A percentile compares a stretch with the other conserved stretches of the same genome.
Evolutionary conservation across 1,284 basidiomycete genomes (phyloP).

Genomic region (Irpex lacteus): DNA sequence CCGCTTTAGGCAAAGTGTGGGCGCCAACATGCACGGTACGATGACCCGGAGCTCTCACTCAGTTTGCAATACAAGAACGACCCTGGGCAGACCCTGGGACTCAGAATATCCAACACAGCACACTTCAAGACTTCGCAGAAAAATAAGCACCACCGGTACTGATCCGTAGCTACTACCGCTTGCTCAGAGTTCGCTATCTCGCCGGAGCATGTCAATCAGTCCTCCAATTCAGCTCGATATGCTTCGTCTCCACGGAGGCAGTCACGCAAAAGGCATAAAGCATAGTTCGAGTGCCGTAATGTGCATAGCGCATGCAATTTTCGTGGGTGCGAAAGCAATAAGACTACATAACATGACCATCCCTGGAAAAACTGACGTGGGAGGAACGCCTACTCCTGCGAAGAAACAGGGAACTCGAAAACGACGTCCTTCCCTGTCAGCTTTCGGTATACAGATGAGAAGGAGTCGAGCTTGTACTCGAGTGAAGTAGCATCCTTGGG

Average conservation of each 20-base stretch:
- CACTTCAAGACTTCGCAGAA: not conserved
- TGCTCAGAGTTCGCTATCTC: slow-evolving; percentile 11
- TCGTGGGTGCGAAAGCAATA: slow-evolving; percentile 26
- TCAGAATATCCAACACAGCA: too few species aligned
- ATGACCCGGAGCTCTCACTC: slow-evolving; percentile 1
- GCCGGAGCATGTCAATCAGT: slow-evolving; percentile 9
- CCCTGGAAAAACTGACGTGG: slow-evolving; percentile 17
- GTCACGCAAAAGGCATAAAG: slow-evolving; percentile 4
- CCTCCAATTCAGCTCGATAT: not conserved
- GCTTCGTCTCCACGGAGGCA: slow-evolving; percentile 3
- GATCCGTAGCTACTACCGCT: not conserved
- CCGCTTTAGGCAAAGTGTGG: slow-evolving; percentile 7
- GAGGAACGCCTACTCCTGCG: slow-evolving; percentile 51
- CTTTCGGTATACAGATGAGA: slow-evolving; percentile 92
- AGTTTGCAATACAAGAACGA: too few species aligned
- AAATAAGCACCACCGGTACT: not conserved
- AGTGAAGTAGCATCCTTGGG: slow-evolving; percentile 97
- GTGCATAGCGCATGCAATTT: slow-evolving; percentile 31
- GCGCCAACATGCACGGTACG: slow-evolving; percentile 1
- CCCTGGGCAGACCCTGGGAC: not conserved
- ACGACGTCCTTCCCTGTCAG: slow-evolving; percentile 94
- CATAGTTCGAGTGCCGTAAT: slow-evolving; percentile 10
- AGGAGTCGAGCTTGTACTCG: slow-evolving; percentile 99
- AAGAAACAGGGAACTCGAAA: slow-evolving; percentile 80
- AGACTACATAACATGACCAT: slow-evolving; percentile 30